phyloP scores from a whole-genome alignment of 306 rosid species.

The Cucurbita maxima region DNA sequence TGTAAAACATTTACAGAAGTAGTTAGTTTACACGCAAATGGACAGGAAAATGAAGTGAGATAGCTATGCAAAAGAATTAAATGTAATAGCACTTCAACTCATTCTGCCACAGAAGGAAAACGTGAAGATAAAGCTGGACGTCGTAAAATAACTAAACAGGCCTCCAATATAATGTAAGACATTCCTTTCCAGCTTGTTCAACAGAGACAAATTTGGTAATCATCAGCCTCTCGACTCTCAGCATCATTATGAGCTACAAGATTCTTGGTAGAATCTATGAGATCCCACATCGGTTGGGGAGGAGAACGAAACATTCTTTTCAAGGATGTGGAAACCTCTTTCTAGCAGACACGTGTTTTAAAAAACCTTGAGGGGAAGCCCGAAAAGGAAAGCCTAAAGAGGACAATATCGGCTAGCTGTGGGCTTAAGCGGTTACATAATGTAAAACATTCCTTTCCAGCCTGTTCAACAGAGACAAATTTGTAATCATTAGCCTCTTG shows the following conservation, averaged over 20 bases:
- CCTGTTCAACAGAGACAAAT: background rate
- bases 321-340: too few relatives aligned
- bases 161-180: background rate
- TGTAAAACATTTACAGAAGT: constrained; percentile 3
- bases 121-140: background rate
- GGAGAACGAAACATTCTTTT: too few relatives aligned
- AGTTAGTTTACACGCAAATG: background rate
- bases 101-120: background rate
- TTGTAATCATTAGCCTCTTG: background rate
- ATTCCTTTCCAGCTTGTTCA: background rate
- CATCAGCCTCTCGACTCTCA: background rate
- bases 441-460: background rate
- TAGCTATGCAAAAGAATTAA: background rate
- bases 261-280: background rate
- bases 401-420: too few relatives aligned
- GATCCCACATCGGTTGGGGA: too few relatives aligned
- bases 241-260: background rate
- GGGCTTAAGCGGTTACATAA: background rate
- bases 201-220: background rate
- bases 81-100: background rate
- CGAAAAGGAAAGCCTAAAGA: too few relatives aligned
- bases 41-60: background rate
- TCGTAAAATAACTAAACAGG: background rate
- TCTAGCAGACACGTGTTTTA: too few relatives aligned
- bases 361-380: too few relatives aligned